Evolutionary conservation across 2,329 filamentous ascomycete species (phyloP).

Genomic region (Talaromyces sp.): DNA sequence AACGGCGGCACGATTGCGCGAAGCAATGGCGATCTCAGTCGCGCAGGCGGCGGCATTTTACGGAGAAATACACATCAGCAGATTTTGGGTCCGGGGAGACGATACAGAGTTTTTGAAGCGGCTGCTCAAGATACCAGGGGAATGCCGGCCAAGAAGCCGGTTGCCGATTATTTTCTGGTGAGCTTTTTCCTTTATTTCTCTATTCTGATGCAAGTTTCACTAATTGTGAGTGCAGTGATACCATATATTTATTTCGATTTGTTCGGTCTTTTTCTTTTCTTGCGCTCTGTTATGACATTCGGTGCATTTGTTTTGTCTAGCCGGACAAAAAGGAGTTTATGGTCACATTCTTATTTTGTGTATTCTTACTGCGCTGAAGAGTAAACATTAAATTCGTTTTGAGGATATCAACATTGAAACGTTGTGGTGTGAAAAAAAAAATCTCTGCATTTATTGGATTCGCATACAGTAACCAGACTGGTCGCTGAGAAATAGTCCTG

Average conservation of each 20-base stretch:
- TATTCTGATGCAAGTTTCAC: neutral
- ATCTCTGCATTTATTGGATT: neutral
- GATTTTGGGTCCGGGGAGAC: slow-evolving; percentile 67
- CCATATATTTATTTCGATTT: neutral
- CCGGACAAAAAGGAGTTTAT: neutral
- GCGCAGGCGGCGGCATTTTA: slow-evolving; percentile 41
- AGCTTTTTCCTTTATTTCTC: slow-evolving; percentile 9
- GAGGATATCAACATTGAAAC: neutral
- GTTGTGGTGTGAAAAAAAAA: neutral
- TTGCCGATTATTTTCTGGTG: slow-evolving; percentile 88
- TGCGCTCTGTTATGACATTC: neutral
- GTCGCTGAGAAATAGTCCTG: neutral
- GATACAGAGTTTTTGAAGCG: slow-evolving; percentile 94
- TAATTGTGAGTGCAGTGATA: slow-evolving; percentile 3
- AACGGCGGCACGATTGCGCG: slow-evolving; percentile 65
- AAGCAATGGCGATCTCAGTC: slow-evolving; percentile 47
- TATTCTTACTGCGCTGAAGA: neutral
- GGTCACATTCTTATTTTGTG: neutral
- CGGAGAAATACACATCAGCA: slow-evolving; percentile 42
- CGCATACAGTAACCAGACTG: neutral
- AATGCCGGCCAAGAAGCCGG: slow-evolving; percentile 98
- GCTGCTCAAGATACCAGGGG: slow-evolving; percentile 92
- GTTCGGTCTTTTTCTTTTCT: neutral
- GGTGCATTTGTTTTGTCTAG: neutral
- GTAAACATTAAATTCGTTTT: neutral